phyloP scores from a whole-genome alignment of 2,329 filamentous ascomycete genomes.

The Talaromyces rugulosus region DNA sequence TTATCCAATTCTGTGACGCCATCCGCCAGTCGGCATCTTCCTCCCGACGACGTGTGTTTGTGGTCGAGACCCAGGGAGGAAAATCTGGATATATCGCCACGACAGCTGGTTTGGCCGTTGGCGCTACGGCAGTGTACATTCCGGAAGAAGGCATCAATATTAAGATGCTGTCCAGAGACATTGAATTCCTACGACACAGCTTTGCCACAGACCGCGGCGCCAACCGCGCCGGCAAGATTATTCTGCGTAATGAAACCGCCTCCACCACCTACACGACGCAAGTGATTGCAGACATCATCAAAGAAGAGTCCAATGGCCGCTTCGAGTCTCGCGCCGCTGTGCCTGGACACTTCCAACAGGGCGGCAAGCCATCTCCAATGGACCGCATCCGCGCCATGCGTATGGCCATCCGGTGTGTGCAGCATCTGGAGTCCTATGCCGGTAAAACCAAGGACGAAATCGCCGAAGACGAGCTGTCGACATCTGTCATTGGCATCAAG shows the following conservation, averaged over 20 bases:
- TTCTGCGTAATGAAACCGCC: slow-evolving; percentile 94
- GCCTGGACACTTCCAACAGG: slow-evolving; percentile 91
- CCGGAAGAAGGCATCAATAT: slow-evolving; percentile 94
- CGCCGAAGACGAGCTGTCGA: slow-evolving; percentile 66
- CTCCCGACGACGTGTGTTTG: slow-evolving; percentile 87
- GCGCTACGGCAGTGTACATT: slow-evolving; percentile 89
- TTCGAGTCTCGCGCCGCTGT: slow-evolving; percentile 92
- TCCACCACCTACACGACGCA: slow-evolving; percentile 87
- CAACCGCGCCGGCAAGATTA: slow-evolving; percentile 84
- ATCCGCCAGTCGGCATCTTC: slow-evolving; percentile 96
- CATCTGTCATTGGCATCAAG: slow-evolving; percentile 85
- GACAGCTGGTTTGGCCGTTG: slow-evolving; percentile 83
- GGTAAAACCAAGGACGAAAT: slow-evolving; percentile 64
- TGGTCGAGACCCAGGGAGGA: slow-evolving; percentile 96
- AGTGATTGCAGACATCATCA: slow-evolving; percentile 92
- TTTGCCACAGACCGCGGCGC: slow-evolving; percentile 84
- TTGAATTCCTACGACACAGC: slow-evolving; percentile 78
- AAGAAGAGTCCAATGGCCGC: slow-evolving; percentile 82
- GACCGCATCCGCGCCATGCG: slow-evolving; percentile 88
- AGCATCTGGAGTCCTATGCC: slow-evolving; percentile 78
- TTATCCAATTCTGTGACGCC: slow-evolving; percentile 93
- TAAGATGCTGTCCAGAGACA: slow-evolving; percentile 87
- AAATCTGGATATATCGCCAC: slow-evolving; percentile 91
- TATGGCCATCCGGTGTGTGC: slow-evolving; percentile 88
- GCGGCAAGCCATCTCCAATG: slow-evolving; percentile 89